Conservation (phyloP, 768 basidiomycete genomes). For the Boletellus emodensis region DNA sequence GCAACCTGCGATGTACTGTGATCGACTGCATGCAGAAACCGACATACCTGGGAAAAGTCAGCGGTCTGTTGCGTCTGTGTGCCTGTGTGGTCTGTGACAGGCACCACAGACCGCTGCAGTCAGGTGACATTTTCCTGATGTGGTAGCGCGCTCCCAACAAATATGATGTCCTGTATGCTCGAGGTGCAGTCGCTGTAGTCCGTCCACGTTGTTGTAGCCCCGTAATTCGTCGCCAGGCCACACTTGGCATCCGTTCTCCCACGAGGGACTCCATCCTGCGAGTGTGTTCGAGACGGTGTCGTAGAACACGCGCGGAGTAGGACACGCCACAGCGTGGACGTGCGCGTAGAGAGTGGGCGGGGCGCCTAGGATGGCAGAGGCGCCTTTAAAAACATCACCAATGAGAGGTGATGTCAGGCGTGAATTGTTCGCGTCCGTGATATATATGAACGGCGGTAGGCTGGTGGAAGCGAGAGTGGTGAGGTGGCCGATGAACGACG, state of each 20-base stretch:
- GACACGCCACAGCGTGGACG: conserved; percentile 56
- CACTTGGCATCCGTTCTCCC: conserved; percentile 59
- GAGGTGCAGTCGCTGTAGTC: conserved; percentile 39
- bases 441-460: conserved; percentile 65
- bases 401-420: conserved; percentile 42
- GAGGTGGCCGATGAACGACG: conserved; percentile 23
- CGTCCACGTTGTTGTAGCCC: conserved; percentile 63
- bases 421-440: conserved; percentile 54
- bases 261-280: conserved; percentile 49
- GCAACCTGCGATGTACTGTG: too few relatives aligned
- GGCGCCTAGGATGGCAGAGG: conserved; percentile 7
- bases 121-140: too few relatives aligned
- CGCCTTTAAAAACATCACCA: conserved; percentile 13
- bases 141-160: too few relatives aligned
- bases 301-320: conserved; percentile 60
- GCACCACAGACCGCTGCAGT: too few relatives aligned
- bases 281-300: conserved; percentile 63
- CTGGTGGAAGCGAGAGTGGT: conserved; percentile 29
- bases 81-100: too few relatives aligned
- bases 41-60: too few relatives aligned
- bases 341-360: conserved; percentile 39
- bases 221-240: conserved; percentile 45
- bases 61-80: too few relatives aligned
- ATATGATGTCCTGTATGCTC: too few relatives aligned
- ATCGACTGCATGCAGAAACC: too few relatives aligned